Percentiles rank a stretch among this genome's conserved stretches.
These are phyloP conservation scores for Delphinella strobiligena DNA, from an alignment of 2,329 filamentous ascomycete species.

Conservation along the genomic window DNA sequence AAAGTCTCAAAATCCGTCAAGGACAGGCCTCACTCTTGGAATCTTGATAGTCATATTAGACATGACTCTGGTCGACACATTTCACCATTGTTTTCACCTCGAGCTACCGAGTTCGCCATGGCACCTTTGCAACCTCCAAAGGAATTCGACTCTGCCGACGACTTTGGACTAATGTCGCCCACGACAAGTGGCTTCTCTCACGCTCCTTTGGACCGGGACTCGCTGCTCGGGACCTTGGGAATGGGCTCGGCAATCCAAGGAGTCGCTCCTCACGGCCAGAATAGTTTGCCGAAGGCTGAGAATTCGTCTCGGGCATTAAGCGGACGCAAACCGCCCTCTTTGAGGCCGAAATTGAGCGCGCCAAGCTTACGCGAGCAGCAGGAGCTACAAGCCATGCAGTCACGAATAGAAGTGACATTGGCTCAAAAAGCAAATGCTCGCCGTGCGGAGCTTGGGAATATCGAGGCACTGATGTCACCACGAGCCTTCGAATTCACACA, in stretches of 20 bases:
- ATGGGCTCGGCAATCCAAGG: slow-evolving; percentile 19
- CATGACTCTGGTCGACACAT: slow-evolving; percentile 7
- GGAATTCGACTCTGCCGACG: slow-evolving; percentile 21
- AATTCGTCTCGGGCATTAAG: slow-evolving; percentile 2
- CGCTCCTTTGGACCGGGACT: slow-evolving; percentile 22
- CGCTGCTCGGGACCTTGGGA: slow-evolving; percentile 22
- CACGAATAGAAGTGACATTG: slow-evolving; percentile 18
- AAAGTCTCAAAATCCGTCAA: slow-evolving; percentile 2
- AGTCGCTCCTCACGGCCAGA: slow-evolving; percentile 1
- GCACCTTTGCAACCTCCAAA: slow-evolving; percentile 18
- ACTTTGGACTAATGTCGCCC: slow-evolving; percentile 27
- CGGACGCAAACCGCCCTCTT: background rate
- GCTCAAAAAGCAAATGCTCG: slow-evolving; percentile 2
- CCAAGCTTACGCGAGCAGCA: slow-evolving; percentile 22
- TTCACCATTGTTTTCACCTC: slow-evolving; percentile 23
- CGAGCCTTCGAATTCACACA: slow-evolving; percentile 61
- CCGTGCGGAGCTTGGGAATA: slow-evolving; percentile 16
- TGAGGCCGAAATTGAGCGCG: slow-evolving; percentile 15
- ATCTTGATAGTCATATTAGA: slow-evolving; percentile 7
- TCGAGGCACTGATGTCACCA: slow-evolving; percentile 54
- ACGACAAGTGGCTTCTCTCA: slow-evolving; percentile 29
- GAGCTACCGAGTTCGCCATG: slow-evolving; percentile 25
- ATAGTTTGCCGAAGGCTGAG: slow-evolving; percentile 4
- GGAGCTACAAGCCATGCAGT: slow-evolving; percentile 20
- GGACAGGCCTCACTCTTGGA: slow-evolving; percentile 9